Percentiles rank a stretch among this genome's conserved stretches.
These are phyloP conservation scores for Thielaviopsis musarum DNA, from an alignment of 2,329 filamentous ascomycete genomes.

Conservation along the genomic window DNA sequence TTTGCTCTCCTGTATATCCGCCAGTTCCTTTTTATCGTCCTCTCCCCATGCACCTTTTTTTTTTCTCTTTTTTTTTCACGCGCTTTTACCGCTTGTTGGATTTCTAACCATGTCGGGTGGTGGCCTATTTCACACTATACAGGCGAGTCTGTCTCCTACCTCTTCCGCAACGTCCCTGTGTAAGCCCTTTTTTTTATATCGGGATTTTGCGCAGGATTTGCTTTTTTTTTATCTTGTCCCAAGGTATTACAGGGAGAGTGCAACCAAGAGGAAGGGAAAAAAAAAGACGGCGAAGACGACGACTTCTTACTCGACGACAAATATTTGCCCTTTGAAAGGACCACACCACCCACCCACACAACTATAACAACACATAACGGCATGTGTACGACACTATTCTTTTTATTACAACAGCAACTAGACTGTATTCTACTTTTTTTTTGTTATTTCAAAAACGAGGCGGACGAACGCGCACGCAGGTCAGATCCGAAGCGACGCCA, in stretches of 20 bases:
- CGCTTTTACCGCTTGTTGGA: too few relatives aligned
- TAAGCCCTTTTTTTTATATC: slow-evolving; percentile 16
- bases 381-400: too few relatives aligned
- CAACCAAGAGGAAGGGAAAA: too few relatives aligned
- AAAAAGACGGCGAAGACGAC: too few relatives aligned
- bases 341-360: too few relatives aligned
- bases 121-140: neutral
- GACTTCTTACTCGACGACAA: too few relatives aligned
- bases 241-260: too few relatives aligned
- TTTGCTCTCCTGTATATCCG: too few relatives aligned
- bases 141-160: slow-evolving; percentile 42
- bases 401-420: neutral
- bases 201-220: neutral
- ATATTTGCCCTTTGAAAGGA: too few relatives aligned
- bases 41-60: neutral
- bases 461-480: neutral
- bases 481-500: neutral
- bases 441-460: neutral
- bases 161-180: slow-evolving; percentile 50
- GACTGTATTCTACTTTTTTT: neutral
- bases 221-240: neutral
- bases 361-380: too few relatives aligned
- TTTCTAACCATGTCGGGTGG: neutral
- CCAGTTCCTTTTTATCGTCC: too few relatives aligned
- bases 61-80: neutral